Evolutionary conservation across 306 rosid genomes (phyloP).

Genomic region (Canavalia gladiata): DNA sequence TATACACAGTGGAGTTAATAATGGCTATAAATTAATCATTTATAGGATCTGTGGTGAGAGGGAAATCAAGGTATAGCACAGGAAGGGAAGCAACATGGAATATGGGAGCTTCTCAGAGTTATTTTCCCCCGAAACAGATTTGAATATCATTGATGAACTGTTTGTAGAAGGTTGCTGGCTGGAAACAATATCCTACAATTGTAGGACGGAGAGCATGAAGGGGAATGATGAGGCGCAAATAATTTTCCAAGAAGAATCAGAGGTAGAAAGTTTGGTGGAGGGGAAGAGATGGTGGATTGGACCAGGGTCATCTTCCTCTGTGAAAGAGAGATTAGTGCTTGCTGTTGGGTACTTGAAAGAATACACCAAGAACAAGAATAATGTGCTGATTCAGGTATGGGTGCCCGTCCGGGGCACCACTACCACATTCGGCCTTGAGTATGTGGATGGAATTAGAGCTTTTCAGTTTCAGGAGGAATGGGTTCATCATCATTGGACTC

Average conservation of each 20-base stretch:
- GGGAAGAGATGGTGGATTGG: slow-evolving; percentile 65
- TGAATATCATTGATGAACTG: slow-evolving; percentile 50
- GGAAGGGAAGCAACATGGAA: slow-evolving; percentile 40
- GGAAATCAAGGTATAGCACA: too few relatives aligned
- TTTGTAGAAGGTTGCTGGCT: slow-evolving; percentile 62
- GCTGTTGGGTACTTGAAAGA: slow-evolving; percentile 61
- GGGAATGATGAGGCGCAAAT: slow-evolving; percentile 5
- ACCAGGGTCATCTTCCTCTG: slow-evolving; percentile 53
- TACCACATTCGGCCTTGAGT: background rate
- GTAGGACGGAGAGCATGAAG: background rate
- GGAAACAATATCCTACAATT: slow-evolving; percentile 36
- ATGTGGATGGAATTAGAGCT: background rate
- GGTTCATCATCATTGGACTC: background rate
- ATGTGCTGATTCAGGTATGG: slow-evolving; percentile 67
- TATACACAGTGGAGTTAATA: background rate
- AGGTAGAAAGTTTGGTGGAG: slow-evolving; percentile 19
- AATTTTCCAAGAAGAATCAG: background rate
- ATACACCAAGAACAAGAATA: slow-evolving; percentile 45
- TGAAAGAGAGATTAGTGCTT: slow-evolving; percentile 62
- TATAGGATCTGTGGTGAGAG: background rate
- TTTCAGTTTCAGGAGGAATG: slow-evolving; percentile 14
- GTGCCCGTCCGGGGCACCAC: slow-evolving; percentile 48
- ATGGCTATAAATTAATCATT: background rate
- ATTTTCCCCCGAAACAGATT: background rate
- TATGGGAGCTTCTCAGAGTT: slow-evolving; percentile 37